Evolutionary conservation across 108 stramenopile species (phyloP).

Genomic region (Cyclostephanos tholiformis): DNA sequence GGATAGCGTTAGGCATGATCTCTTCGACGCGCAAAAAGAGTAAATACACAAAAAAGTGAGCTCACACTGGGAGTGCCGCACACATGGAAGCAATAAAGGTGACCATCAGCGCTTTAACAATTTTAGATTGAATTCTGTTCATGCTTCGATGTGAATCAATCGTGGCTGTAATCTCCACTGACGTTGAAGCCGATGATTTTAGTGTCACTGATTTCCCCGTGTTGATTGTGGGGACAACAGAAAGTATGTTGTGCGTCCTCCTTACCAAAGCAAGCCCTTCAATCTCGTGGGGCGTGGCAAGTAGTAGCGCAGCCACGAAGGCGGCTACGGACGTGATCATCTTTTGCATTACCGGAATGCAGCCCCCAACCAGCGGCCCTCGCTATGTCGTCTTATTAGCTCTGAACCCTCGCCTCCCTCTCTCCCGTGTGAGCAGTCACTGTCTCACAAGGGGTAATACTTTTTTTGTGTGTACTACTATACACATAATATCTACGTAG

Average conservation of each 20-base stretch:
- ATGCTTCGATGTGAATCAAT: conserved; percentile 3
- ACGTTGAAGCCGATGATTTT: conserved; percentile 15
- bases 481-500: too few relatives aligned
- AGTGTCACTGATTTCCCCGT: not conserved
- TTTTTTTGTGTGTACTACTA: too few relatives aligned
- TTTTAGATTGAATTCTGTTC: conserved; percentile 19
- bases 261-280: conserved; percentile 20
- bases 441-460: too few relatives aligned
- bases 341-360: too few relatives aligned
- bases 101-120: conserved; percentile 60
- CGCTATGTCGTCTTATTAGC: too few relatives aligned
- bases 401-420: too few relatives aligned
- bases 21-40: not conserved
- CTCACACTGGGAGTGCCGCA: conserved; percentile 65
- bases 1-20: not conserved
- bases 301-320: conserved; percentile 7
- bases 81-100: conserved; percentile 77
- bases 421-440: too few relatives aligned
- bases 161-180: conserved; percentile 1
- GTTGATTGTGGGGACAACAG: not conserved
- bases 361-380: too few relatives aligned
- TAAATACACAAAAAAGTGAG: not conserved
- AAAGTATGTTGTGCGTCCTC: not conserved
- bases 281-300: not conserved
- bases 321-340: not conserved